phyloP scores from a whole-genome alignment of 345 rosid species.

The Brassica rapa region DNA sequence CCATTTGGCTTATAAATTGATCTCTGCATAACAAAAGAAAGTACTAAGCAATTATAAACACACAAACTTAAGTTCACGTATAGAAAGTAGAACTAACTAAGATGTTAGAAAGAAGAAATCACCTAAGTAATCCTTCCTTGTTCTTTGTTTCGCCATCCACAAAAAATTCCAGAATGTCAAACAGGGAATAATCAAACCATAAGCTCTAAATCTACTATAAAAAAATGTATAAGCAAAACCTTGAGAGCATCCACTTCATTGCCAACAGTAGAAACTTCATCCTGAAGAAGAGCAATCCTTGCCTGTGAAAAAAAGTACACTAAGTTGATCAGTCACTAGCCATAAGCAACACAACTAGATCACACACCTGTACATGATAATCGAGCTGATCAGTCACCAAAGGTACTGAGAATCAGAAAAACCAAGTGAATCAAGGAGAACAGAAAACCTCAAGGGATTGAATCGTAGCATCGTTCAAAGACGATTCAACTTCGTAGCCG shows the following conservation, averaged over 20 bases:
- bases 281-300: slow-evolving; percentile 58
- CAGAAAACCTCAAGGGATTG: slow-evolving; percentile 59
- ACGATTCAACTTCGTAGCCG: slow-evolving; percentile 65
- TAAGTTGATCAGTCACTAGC: not conserved
- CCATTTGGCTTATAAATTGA: slow-evolving; percentile 65
- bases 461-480: slow-evolving; percentile 53
- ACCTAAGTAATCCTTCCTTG: slow-evolving; percentile 58
- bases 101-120: slow-evolving; percentile 8
- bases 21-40: slow-evolving; percentile 51
- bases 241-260: slow-evolving; percentile 35
- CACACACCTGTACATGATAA: too few relatives aligned
- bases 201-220: not conserved
- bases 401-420: too few relatives aligned
- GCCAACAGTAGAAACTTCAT: slow-evolving; percentile 51
- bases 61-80: not conserved
- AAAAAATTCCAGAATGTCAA: slow-evolving; percentile 12
- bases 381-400: too few relatives aligned
- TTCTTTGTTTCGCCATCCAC: slow-evolving; percentile 43
- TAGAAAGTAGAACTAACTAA: not conserved
- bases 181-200: not conserved
- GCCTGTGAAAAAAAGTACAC: slow-evolving; percentile 43
- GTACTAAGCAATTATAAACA: not conserved
- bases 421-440: not conserved
- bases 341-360: too few relatives aligned
- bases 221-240: not conserved